Conservation (phyloP, 371 early-diverging fungal species). For the Dipsacomyces acuminosporus region DNA sequence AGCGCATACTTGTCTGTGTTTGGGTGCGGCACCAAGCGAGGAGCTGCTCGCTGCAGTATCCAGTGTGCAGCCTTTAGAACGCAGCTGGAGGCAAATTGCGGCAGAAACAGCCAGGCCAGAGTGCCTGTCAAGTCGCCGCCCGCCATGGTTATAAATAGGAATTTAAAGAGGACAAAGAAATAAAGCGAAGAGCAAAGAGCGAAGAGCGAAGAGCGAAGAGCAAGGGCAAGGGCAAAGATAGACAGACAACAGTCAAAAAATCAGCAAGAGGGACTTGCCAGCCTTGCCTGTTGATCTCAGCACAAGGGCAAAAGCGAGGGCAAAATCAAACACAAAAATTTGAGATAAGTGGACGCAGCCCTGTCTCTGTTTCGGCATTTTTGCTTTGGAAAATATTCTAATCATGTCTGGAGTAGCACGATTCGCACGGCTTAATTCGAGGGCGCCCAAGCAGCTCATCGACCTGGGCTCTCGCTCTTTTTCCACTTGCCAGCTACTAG, state of each 20-base stretch:
- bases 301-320: not conserved
- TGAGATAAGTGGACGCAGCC: no score
- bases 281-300: not conserved
- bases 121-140: conserved; percentile 23
- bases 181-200: not conserved
- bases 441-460: not conserved
- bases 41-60: conserved; percentile 22
- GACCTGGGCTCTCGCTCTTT: not conserved
- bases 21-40: conserved; percentile 28
- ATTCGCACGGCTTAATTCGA: not conserved
- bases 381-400: no score
- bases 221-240: no score
- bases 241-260: no score
- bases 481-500: not conserved
- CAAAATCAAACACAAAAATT: no score
- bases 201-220: not conserved
- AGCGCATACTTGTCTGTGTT: conserved; percentile 12
- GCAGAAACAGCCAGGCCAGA: conserved; percentile 36
- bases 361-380: no score
- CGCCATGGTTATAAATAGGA: not conserved
- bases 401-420: not conserved
- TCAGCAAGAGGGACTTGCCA: no score
- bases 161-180: not conserved
- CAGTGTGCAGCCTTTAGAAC: conserved; percentile 22
- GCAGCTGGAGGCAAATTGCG: conserved; percentile 27